phyloP scores from a whole-genome alignment of 2,329 filamentous ascomycete genomes.

The Aspergillus fumigatus region DNA sequence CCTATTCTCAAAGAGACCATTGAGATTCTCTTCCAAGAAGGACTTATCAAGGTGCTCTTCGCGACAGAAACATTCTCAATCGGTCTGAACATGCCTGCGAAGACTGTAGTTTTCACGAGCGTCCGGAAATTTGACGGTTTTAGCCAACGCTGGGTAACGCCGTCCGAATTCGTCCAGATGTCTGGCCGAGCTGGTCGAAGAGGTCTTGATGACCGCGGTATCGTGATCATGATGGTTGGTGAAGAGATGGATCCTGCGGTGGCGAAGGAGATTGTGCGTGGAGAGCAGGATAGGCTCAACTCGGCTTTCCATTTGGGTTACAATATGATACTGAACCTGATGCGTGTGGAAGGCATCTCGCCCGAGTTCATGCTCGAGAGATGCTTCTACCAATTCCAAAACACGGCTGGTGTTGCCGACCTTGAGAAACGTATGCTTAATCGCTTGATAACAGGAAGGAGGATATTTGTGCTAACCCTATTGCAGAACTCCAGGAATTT shows the following conservation, averaged over 20 bases:
- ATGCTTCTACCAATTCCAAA: slow-evolving; percentile 98
- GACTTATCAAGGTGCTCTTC: slow-evolving; percentile 94
- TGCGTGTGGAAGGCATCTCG: slow-evolving; percentile 97
- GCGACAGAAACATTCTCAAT: slow-evolving; percentile 99
- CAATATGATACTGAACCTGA: slow-evolving; percentile 97
- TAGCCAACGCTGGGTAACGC: slow-evolving; percentile 75
- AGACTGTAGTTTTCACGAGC: slow-evolving; percentile 97
- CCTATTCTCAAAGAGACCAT: slow-evolving; percentile 98
- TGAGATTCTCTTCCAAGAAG: slow-evolving; percentile 97
- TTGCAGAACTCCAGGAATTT: slow-evolving; percentile 65
- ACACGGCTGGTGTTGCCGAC: slow-evolving; percentile 76
- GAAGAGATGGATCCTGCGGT: slow-evolving; percentile 91
- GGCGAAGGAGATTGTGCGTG: slow-evolving; percentile 93
- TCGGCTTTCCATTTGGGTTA: slow-evolving; percentile 97
- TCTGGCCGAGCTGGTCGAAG: slow-evolving; percentile 93
- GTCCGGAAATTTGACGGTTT: slow-evolving; percentile 93
- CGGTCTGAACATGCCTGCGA: slow-evolving; percentile 97
- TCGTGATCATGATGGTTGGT: slow-evolving; percentile 99
- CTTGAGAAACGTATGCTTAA: slow-evolving; percentile 62
- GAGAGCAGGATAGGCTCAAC: slow-evolving; percentile 94
- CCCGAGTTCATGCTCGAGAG: slow-evolving; percentile 98
- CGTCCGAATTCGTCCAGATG: slow-evolving; percentile 98
- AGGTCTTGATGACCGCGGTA: slow-evolving; percentile 94
- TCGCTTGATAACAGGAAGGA: neutral
- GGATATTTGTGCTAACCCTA: slow-evolving; percentile 21